phyloP scores from a whole-genome alignment of 202 grass and related monocot species.

The Digitaria exilis region DNA sequence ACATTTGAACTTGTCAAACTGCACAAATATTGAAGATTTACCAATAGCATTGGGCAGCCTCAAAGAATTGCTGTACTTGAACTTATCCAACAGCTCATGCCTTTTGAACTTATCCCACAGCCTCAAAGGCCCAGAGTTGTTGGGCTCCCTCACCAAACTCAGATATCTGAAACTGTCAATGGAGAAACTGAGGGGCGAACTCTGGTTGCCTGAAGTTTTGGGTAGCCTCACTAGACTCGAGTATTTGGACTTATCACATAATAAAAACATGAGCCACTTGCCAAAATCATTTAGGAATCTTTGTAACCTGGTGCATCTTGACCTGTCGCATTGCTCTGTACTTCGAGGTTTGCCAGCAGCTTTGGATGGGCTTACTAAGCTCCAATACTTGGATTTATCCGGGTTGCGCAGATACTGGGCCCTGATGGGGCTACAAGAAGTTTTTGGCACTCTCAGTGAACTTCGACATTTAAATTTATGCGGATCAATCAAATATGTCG shows the following conservation, averaged over 20 bases:
- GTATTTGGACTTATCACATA: background rate
- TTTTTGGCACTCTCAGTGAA: background rate
- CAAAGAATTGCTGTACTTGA: conserved; percentile 3
- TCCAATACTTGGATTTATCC: conserved; percentile 23
- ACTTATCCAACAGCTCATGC: conserved; percentile 17
- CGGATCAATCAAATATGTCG: background rate
- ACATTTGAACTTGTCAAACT: conserved; percentile 18
- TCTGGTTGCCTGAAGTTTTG: background rate
- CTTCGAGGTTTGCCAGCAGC: background rate
- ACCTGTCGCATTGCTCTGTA: background rate
- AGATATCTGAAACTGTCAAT: no score
- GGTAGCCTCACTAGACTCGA: background rate
- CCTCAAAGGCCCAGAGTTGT: no score
- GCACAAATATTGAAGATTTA: background rate
- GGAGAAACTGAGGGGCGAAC: no score
- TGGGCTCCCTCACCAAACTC: no score
- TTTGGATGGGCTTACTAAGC: background rate
- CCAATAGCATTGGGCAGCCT: background rate
- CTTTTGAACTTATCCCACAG: no score
- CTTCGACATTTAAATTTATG: conserved; percentile 4
- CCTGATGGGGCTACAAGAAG: background rate
- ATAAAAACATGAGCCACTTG: background rate
- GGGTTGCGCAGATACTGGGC: no score
- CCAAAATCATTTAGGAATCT: background rate
- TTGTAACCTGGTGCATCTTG: background rate